These are phyloP conservation scores for Glaciozyma martinii DNA, from an alignment of 768 basidiomycete genomes.

Conservation along the genomic window DNA sequence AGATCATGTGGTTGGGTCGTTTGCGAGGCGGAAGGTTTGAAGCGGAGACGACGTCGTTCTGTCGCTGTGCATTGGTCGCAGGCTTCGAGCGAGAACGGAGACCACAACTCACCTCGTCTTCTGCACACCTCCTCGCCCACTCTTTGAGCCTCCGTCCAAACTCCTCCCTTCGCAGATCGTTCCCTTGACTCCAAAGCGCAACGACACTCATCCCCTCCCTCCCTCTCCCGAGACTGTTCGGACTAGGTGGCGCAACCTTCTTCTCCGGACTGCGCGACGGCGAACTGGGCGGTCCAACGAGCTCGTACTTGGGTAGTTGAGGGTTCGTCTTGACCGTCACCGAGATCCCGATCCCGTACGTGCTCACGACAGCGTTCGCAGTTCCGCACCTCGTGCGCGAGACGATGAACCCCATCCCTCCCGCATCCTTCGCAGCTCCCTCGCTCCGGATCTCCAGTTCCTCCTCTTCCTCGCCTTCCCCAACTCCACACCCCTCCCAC, in stretches of 20 bases:
- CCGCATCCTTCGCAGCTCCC: slow-evolving; percentile 7
- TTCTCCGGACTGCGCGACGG: background rate
- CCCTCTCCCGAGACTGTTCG: slow-evolving; percentile 26
- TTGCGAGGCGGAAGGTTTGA: background rate
- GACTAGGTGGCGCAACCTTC: slow-evolving; percentile 21
- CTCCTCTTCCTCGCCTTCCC: slow-evolving; percentile 5
- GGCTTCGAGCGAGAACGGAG: background rate
- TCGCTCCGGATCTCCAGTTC: background rate
- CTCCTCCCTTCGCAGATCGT: slow-evolving; percentile 27
- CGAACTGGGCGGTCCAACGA: slow-evolving; percentile 7
- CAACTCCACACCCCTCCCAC: slow-evolving; percentile 24
- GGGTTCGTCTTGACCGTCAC: slow-evolving; percentile 29
- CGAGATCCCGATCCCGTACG: slow-evolving; percentile 33
- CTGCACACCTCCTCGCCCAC: slow-evolving; percentile 13
- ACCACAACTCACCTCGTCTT: slow-evolving; percentile 8
- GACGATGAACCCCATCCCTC: slow-evolving; percentile 32
- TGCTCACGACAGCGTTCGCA: slow-evolving; percentile 16
- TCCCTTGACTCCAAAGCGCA: slow-evolving; percentile 32
- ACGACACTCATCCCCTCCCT: slow-evolving; percentile 33
- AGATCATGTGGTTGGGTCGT: background rate
- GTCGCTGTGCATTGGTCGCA: background rate
- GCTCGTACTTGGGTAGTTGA: slow-evolving; percentile 28
- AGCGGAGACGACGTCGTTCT: background rate
- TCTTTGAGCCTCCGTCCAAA: slow-evolving; percentile 16
- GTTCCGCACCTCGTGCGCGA: slow-evolving; percentile 16